Base-by-base conservation (phyloP, 176 grass and related monocot species). In the Leersia perrieri region DNA sequence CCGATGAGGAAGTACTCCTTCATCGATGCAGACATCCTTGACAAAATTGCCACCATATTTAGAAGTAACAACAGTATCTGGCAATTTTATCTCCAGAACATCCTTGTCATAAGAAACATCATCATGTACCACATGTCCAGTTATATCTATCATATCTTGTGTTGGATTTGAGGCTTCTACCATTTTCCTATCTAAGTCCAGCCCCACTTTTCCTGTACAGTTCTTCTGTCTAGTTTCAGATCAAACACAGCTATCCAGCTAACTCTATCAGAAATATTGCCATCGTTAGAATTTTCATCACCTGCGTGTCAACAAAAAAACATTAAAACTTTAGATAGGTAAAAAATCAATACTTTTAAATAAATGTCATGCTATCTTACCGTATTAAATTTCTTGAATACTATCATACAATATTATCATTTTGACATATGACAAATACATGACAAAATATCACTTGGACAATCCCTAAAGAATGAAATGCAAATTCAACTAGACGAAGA, bases 21-120 rank as follows among this genome's bases (percentile, higher is more conserved):
- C 90, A 80, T 97, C 94, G 66, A 97, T 71, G 75, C 94, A 89
- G 58, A 97, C 89, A 87, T 97, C 94, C 73, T 97, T 97, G 55
- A 97, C 82, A 84, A 90, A 91, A 72, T 91, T 84, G 32, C 42
- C 68, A 31, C 63, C 79, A 67, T 83, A 68, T 63, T 84, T 63
- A 35, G 63, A 53, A 72, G 73, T 76, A 45, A 68, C 83, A 68
- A 87, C 47, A 68, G 82, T 85, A 20, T 93, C 83, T 57, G 80
- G 72, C 51, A 76, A 55, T 85, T 88, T 84, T 60, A 91, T 87
- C 72, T 97, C 90, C 72, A 88, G 64, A 33, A 91, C 72, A 83
- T 90, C 89, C 80, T 97, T 89, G 11, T 93, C 90, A 80, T 77
- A 86, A 64, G 64, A 97, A 83, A 82, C 47, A 60, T 82, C 32